These are phyloP conservation scores for Exobasidium cylindrosporum DNA, from an alignment of 1,284 basidiomycete genomes.

Conservation along the genomic window DNA sequence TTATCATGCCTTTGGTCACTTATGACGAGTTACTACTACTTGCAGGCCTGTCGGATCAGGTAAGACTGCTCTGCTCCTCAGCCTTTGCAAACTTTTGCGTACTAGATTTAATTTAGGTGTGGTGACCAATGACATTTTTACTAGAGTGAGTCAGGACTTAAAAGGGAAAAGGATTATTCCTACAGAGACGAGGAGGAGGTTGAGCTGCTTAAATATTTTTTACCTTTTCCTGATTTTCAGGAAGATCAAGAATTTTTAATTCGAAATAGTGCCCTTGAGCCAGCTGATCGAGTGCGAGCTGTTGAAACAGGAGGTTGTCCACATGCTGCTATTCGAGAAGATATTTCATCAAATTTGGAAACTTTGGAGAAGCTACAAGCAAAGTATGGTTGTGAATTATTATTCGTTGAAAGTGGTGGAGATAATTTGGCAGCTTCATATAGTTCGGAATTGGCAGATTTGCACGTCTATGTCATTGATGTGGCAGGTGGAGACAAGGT, in stretches of 20 bases:
- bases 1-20: not conserved
- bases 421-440: slow-evolving; percentile 96
- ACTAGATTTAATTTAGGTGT: slow-evolving; percentile 83
- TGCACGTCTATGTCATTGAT: slow-evolving; percentile 67
- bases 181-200: too few relatives aligned
- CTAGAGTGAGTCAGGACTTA: not conserved
- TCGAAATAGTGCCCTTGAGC: slow-evolving; percentile 79
- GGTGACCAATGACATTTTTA: slow-evolving; percentile 54
- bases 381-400: slow-evolving; percentile 60
- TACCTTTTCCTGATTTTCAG: slow-evolving; percentile 58
- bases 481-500: slow-evolving; percentile 87
- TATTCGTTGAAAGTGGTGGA: slow-evolving; percentile 91
- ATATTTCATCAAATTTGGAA: slow-evolving; percentile 93
- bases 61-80: slow-evolving; percentile 90
- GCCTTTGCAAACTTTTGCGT: slow-evolving; percentile 80
- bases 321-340: slow-evolving; percentile 66
- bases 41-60: slow-evolving; percentile 79
- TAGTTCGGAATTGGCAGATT: slow-evolving; percentile 91
- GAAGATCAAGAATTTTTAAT: slow-evolving; percentile 98
- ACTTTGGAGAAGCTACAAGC: slow-evolving; percentile 92
- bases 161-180: too few relatives aligned
- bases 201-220: not conserved
- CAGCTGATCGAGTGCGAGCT: slow-evolving; percentile 76
- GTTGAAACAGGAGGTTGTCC: slow-evolving; percentile 73
- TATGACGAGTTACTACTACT: slow-evolving; percentile 15